Conservation (phyloP, 345 rosid species). For the Triadica sebifera region DNA sequence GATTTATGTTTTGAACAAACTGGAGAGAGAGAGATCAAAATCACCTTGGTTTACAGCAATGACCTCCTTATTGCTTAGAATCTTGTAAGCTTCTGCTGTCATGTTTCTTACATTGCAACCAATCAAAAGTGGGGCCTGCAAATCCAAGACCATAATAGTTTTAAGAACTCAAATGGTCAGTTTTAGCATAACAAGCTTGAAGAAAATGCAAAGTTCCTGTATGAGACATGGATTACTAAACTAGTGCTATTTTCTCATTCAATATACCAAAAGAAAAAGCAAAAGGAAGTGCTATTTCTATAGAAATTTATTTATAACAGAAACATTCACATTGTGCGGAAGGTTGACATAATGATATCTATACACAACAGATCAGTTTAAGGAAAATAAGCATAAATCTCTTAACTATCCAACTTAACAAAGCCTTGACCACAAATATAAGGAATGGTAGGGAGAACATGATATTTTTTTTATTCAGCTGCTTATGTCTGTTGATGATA, state of each 20-base stretch:
- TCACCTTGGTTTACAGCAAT: slow-evolving; percentile 95
- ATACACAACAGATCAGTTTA: too few relatives aligned
- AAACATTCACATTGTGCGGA: not conserved
- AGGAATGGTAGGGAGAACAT: too few relatives aligned
- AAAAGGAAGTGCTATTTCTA: too few relatives aligned
- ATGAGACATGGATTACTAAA: not conserved
- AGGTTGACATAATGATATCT: too few relatives aligned
- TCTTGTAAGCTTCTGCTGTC: slow-evolving; percentile 71
- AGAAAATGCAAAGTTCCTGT: not conserved
- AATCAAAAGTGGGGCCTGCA: slow-evolving; percentile 92
- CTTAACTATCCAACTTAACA: too few relatives aligned
- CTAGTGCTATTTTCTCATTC: not conserved
- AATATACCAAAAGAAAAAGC: too few relatives aligned
- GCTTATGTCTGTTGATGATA: too few relatives aligned
- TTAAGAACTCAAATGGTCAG: slow-evolving; percentile 4
- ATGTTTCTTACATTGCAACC: slow-evolving; percentile 94
- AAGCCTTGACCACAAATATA: too few relatives aligned
- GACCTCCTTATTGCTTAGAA: slow-evolving; percentile 79
- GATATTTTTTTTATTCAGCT: too few relatives aligned
- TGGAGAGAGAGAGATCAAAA: not conserved
- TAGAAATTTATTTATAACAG: not conserved
- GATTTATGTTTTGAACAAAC: not conserved
- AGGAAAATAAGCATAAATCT: too few relatives aligned
- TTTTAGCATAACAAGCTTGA: slow-evolving; percentile 2
- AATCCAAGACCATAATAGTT: not conserved